These are phyloP conservation scores for Backusella parvicylindrica DNA, from an alignment of 192 early-diverging fungal species.

Conservation along the genomic window DNA sequence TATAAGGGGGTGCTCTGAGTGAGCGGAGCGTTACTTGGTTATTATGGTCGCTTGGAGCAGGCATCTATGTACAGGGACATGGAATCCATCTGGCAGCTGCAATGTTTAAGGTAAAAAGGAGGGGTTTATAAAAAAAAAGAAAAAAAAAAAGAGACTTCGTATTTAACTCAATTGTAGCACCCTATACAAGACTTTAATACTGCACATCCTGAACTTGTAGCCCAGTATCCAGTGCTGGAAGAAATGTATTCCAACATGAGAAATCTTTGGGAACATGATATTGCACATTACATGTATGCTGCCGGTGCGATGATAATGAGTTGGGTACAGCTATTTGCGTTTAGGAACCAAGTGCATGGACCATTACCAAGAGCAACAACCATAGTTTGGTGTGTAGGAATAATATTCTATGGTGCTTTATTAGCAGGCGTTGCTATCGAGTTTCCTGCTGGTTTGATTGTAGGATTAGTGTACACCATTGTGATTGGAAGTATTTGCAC, in stretches of 20 bases:
- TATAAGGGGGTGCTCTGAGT: constrained; percentile 24
- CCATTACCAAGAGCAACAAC: constrained; percentile 9
- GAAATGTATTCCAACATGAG: constrained; percentile 47
- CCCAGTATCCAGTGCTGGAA: constrained; percentile 29
- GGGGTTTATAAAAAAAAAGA: background rate
- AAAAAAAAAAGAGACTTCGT: background rate
- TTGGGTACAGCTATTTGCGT: constrained; percentile 45
- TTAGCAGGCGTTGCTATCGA: constrained; percentile 38
- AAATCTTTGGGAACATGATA: constrained; percentile 47
- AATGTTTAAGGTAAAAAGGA: constrained; percentile 30
- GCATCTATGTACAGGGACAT: constrained; percentile 35
- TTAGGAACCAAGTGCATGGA: constrained; percentile 38
- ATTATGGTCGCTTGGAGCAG: constrained; percentile 30
- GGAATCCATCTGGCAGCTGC: constrained; percentile 31
- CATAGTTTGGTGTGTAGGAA: constrained; percentile 25
- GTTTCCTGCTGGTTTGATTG: constrained; percentile 32
- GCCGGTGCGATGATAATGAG: constrained; percentile 47
- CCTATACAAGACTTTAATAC: constrained; percentile 32
- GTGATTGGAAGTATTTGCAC: constrained; percentile 22
- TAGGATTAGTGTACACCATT: constrained; percentile 36
- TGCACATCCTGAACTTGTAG: constrained; percentile 31
- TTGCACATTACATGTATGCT: constrained; percentile 54
- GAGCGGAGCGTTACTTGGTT: constrained; percentile 26
- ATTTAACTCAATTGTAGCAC: constrained; percentile 17
- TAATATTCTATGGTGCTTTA: constrained; percentile 29